Evolutionary conservation across 306 rosid species (phyloP).

Genomic region (Senna siamea): DNA sequence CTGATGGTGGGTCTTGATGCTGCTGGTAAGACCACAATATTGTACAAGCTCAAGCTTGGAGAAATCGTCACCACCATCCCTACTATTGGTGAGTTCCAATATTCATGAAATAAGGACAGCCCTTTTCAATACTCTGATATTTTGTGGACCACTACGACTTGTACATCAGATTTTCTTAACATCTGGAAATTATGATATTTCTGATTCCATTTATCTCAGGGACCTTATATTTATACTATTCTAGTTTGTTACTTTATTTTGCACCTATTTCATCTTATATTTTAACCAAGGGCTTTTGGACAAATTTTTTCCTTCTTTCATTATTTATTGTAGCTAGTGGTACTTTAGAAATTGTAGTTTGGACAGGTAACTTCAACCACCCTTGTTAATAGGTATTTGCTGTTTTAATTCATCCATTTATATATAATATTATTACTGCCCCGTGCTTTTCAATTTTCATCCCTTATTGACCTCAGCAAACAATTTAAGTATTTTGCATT

Average conservation of each 20-base stretch:
- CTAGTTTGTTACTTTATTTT: background rate
- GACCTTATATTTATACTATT: background rate
- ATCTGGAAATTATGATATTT: background rate
- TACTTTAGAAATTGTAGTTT: background rate
- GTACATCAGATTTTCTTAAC: background rate
- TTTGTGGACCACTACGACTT: background rate
- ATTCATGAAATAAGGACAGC: background rate
- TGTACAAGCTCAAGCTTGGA: conserved; percentile 96
- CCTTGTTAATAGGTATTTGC: background rate
- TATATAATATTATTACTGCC: background rate
- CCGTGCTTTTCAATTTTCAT: background rate
- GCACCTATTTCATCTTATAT: conserved; percentile 13
- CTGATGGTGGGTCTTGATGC: conserved; percentile 99
- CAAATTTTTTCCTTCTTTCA: background rate
- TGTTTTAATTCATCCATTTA: background rate
- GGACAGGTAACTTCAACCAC: background rate
- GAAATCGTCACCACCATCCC: conserved; percentile 97
- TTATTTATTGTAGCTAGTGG: background rate
- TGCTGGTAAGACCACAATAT: conserved; percentile 95
- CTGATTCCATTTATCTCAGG: background rate
- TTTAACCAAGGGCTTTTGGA: background rate
- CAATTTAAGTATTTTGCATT: background rate
- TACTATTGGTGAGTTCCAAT: conserved; percentile 68
- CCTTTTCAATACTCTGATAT: background rate
- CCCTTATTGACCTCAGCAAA: background rate